Percentiles rank a stretch among this genome's conserved stretches.
Conservation (phyloP, 257 asterid species). For the Euphrasia confusa region DNA sequence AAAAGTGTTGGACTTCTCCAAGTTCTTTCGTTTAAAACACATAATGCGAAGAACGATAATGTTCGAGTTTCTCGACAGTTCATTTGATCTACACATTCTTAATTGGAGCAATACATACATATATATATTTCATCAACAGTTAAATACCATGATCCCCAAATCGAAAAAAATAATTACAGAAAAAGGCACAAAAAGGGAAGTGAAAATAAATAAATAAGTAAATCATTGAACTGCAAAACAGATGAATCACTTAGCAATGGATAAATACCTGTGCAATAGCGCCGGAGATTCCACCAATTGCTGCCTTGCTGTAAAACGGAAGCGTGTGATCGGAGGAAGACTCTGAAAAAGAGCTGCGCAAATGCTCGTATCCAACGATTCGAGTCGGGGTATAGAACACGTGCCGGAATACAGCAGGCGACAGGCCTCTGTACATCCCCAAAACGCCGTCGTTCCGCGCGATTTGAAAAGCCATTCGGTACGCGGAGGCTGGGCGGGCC, state of each 20-base stretch:
- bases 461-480: slow-evolving; percentile 41
- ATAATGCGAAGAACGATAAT: neutral
- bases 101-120: no score
- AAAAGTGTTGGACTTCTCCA: slow-evolving; percentile 6
- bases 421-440: slow-evolving; percentile 65
- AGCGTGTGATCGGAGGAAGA: slow-evolving; percentile 40
- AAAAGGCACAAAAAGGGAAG: neutral
- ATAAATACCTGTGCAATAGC: slow-evolving; percentile 75
- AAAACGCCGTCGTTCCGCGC: slow-evolving; percentile 50
- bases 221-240: neutral
- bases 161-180: neutral
- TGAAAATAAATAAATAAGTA: neutral
- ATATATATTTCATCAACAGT: neutral
- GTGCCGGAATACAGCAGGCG: slow-evolving; percentile 69
- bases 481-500: slow-evolving; percentile 36
- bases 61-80: neutral
- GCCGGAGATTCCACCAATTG: slow-evolving; percentile 73
- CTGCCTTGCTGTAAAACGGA: slow-evolving; percentile 50
- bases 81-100: no score
- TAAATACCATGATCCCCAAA: neutral
- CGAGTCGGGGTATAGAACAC: slow-evolving; percentile 75
- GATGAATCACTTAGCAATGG: neutral
- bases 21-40: slow-evolving; percentile 10
- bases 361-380: slow-evolving; percentile 69
- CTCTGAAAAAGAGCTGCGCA: slow-evolving; percentile 38